phyloP scores from a whole-genome alignment of 768 basidiomycete genomes.

The Leccinellum rugosiceps region DNA sequence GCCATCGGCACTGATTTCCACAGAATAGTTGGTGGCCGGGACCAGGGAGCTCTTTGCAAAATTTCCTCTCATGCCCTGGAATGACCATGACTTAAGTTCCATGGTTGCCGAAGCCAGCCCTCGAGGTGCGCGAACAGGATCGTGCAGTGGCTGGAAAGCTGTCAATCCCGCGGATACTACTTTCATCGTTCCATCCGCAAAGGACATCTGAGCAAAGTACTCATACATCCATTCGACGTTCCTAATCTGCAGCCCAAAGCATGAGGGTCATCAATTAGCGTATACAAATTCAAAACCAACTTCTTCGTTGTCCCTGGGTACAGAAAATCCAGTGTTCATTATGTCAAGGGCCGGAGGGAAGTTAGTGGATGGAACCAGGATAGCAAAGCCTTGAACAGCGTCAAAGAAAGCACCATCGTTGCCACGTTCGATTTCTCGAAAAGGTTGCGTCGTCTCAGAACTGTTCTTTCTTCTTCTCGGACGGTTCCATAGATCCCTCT shows the following conservation, averaged over 20 bases:
- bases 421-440: neutral
- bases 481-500: neutral
- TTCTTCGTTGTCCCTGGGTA: neutral
- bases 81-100: neutral
- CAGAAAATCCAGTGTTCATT: neutral
- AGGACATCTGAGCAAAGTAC: constrained; percentile 5
- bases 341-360: neutral
- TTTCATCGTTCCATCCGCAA: neutral
- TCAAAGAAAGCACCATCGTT: neutral
- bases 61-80: neutral
- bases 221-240: constrained; percentile 3
- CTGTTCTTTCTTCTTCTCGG: neutral
- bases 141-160: constrained; percentile 1
- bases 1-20: neutral
- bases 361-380: neutral
- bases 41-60: neutral
- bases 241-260: neutral
- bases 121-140: neutral
- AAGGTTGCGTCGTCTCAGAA: neutral
- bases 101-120: neutral
- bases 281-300: neutral
- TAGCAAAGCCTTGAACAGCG: neutral
- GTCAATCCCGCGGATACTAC: constrained; percentile 8
- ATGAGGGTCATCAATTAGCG: neutral
- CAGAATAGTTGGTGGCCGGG: neutral